Conservation (phyloP, 805 yeast species). For the Wickerhamomyces strasburgensis region DNA sequence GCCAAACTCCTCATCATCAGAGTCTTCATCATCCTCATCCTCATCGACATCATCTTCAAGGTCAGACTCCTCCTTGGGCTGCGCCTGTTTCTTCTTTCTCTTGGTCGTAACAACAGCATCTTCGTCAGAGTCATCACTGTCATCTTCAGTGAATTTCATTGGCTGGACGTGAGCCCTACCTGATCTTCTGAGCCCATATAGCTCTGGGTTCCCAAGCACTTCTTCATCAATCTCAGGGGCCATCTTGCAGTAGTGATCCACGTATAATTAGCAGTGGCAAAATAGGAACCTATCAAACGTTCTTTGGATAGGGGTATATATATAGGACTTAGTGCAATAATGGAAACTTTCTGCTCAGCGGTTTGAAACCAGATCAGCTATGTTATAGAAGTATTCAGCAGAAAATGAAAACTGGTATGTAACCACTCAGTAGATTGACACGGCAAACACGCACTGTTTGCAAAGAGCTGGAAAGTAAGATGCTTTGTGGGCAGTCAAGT, state of each 20-base stretch:
- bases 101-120: conserved; percentile 19
- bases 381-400: too few relatives aligned
- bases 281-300: too few relatives aligned
- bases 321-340: too few relatives aligned
- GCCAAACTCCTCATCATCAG: conserved; percentile 36
- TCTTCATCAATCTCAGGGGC: conserved; percentile 42
- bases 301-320: too few relatives aligned
- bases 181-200: conserved; percentile 79
- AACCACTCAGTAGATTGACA: too few relatives aligned
- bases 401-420: too few relatives aligned
- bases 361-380: too few relatives aligned
- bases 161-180: conserved; percentile 39
- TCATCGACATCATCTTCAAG: conserved; percentile 27
- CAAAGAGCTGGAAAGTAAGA: too few relatives aligned
- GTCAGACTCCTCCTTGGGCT: conserved; percentile 11
- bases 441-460: too few relatives aligned
- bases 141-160: conserved; percentile 13
- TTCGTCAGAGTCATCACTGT: conserved; percentile 26
- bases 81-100: conserved; percentile 24
- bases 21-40: conserved; percentile 27
- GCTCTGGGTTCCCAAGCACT: conserved; percentile 65
- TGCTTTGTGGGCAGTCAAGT: too few relatives aligned
- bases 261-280: not conserved
- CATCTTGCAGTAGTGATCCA: conserved; percentile 4
- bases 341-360: too few relatives aligned